phyloP scores from a whole-genome alignment of 441 rosid genomes.

The Pelargonium exstipulatum region DNA sequence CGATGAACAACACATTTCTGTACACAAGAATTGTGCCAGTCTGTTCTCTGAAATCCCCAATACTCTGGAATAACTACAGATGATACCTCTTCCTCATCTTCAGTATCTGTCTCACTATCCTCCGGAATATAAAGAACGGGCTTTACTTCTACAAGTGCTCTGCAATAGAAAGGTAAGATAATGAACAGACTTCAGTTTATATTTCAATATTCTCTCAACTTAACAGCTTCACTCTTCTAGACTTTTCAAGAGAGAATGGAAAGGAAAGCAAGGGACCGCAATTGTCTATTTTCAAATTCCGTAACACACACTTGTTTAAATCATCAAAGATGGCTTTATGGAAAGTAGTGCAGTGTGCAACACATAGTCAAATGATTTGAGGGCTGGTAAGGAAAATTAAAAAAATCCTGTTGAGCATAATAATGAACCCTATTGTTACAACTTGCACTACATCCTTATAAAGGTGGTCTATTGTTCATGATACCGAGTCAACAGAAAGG shows the following conservation, averaged over 20 bases:
- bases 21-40: constrained; percentile 73
- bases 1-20: constrained; percentile 60
- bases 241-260: too few species aligned
- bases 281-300: too few species aligned
- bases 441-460: not conserved
- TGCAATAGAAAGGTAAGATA: constrained; percentile 26
- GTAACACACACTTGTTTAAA: not conserved
- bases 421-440: not conserved
- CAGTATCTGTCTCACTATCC: constrained; percentile 31
- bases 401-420: not conserved
- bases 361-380: not conserved
- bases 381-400: not conserved
- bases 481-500: not conserved
- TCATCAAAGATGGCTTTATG: not conserved
- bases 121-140: constrained; percentile 60
- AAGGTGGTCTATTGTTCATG: not conserved
- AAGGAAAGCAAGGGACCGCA: too few species aligned
- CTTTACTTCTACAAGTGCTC: constrained; percentile 87
- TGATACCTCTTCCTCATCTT: constrained; percentile 25
- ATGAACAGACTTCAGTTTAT: not conserved
- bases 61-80: constrained; percentile 20
- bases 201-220: not conserved
- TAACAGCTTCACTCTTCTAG: not conserved
- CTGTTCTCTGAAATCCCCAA: constrained; percentile 59
- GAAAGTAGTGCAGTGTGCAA: not conserved